Conservation (phyloP, 2,329 filamentous ascomycete genomes). For the Diaporthe australafricana region DNA sequence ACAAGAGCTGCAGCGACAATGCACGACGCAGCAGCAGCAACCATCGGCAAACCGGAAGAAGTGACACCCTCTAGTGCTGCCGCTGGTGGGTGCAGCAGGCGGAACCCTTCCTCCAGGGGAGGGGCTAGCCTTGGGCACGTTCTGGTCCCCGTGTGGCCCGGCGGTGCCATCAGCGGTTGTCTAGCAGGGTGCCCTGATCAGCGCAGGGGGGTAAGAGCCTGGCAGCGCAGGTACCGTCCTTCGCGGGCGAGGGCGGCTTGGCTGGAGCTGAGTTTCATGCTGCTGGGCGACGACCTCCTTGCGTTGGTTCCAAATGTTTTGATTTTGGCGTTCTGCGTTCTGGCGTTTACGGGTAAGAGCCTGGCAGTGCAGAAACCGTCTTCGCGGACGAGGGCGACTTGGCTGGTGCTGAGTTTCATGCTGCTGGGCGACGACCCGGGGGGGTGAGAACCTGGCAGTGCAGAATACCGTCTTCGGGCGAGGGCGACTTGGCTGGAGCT, state of each 20-base stretch:
- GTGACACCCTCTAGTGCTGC: neutral
- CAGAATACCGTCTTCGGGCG: neutral
- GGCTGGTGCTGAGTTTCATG: too few species aligned
- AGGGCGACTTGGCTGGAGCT: neutral
- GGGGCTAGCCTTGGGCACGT: neutral
- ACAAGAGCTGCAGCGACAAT: neutral
- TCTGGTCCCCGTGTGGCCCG: neutral
- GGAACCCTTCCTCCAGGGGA: too few species aligned
- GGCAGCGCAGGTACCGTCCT: neutral
- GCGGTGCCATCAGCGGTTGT: neutral
- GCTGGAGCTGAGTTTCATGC: neutral
- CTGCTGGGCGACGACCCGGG: too few species aligned
- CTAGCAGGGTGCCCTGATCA: neutral
- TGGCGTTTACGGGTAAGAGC: neutral
- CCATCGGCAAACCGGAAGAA: too few species aligned
- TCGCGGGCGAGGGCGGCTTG: neutral
- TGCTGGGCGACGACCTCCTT: too few species aligned
- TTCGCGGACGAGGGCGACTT: too few species aligned
- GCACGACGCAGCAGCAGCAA: neutral
- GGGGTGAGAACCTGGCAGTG: neutral
- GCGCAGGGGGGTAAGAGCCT: neutral
- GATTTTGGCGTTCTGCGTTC: too few species aligned
- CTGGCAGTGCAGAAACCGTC: conserved; percentile 5
- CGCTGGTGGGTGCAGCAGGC: conserved; percentile 1
- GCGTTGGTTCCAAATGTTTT: too few species aligned